Evolutionary conservation across 2,329 filamentous ascomycete species (phyloP), one percentile per base, ranked within the genome.

Genomic region (Ciborinia camelliae): DNA sequence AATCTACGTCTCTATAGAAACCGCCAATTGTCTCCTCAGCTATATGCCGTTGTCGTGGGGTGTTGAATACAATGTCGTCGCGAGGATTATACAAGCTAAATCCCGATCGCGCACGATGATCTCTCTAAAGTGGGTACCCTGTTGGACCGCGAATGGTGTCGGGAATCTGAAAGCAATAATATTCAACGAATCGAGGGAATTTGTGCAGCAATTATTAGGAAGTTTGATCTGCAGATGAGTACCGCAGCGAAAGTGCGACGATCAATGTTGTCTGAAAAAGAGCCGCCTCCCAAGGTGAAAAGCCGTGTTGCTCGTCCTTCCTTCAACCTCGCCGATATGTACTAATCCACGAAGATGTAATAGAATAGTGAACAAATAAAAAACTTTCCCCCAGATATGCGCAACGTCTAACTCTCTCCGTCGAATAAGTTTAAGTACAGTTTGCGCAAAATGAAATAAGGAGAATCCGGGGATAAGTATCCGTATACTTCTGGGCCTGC

Each of bases 11-110:
- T 39, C 8, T 30, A 28, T 55, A 28, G 57, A 39, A 23, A n/a
- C 35, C 28, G 47, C 59, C 66, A 67, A 67, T 69, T 60, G 62
- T 62, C 39, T 63, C 41, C n/a, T 43, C 50, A 48, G 48, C 32
- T 53, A 14, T 54, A 18, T 30, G 43, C 20, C 14, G 43, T 66
- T 41, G 66, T 63, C 15, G 65, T 60, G 41, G 43, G 59, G 18
- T 58, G 62, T 62, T 52, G 57, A 62, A 39, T 65, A 61, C 58
- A 37, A 48, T 52, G 60, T 58, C 30, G 67, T 70, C 63, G 70
- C 66, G 68, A 69, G 59, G 54, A 55, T 23, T 58, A 63, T 68
- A 69, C 68, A 69, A 69, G 68, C 69, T 71, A 68, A 69, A 72
- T 70, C 67, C 62, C 61, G 61, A 63, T 58, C 61, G 61, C 61